These are phyloP conservation scores for Coniochaeta pulveracea DNA, from an alignment of 2,329 filamentous ascomycete genomes.

Conservation along the genomic window DNA sequence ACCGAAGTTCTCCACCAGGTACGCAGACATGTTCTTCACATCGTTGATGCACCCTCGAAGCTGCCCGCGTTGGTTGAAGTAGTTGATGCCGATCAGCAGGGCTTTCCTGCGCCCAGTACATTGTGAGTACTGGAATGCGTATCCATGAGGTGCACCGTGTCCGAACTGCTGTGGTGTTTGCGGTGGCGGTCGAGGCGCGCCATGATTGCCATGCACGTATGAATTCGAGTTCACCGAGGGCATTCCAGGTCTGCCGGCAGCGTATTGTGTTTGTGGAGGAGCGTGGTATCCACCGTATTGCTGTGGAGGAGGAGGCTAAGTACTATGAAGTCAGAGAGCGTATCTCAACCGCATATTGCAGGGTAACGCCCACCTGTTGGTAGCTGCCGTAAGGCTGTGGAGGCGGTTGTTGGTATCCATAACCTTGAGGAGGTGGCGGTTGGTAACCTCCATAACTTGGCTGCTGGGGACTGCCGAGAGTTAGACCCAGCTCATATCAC, in stretches of 20 bases:
- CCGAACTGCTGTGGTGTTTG: conserved; percentile 61
- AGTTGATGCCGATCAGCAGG: conserved; percentile 89
- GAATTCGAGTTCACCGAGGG: conserved; percentile 36
- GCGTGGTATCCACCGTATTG: conserved; percentile 8
- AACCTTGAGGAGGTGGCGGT: conserved; percentile 23
- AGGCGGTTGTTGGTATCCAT: conserved; percentile 37
- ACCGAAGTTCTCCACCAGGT: conserved; percentile 78
- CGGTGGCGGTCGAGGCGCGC: conserved; percentile 56
- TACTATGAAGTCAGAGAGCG: neutral
- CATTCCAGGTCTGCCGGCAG: conserved; percentile 18
- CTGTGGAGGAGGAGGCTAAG: conserved; percentile 5
- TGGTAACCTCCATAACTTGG: conserved; percentile 37
- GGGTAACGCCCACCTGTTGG: conserved; percentile 21
- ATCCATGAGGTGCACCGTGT: conserved; percentile 66
- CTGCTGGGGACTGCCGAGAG: conserved; percentile 22
- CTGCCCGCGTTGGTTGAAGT: conserved; percentile 86
- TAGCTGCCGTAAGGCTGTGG: conserved; percentile 35
- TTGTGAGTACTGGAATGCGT: conserved; percentile 82
- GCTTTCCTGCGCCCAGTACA: conserved; percentile 86
- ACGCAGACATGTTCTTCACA: conserved; percentile 91
- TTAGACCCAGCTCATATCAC: too few species aligned
- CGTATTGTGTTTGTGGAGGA: conserved; percentile 3
- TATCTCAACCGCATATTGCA: neutral
- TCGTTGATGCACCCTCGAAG: conserved; percentile 93
- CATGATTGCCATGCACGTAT: conserved; percentile 44